Evolutionary conservation across 2,329 filamentous ascomycete genomes (phyloP), one percentile per base, ranked within the genome.

Genomic region (Juglanconis juglandina): DNA sequence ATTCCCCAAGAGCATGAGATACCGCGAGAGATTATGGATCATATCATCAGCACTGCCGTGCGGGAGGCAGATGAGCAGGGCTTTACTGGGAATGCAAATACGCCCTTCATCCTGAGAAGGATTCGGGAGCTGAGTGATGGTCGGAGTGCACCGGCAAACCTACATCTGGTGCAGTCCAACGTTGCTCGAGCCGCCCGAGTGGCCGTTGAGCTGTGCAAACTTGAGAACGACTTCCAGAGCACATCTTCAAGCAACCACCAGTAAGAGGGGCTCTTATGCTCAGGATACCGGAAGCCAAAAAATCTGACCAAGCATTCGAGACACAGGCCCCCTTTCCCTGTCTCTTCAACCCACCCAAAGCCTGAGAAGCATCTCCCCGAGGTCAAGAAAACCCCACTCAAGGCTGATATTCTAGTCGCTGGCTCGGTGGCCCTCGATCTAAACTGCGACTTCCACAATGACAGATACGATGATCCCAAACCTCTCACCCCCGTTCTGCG

Each of bases 391-490:
- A 11, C 58, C 51, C n/a, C 56, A 60, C 13, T 63, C 63, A 63
- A 71, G 64, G 78, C 81, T 55, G 87, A 93, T 65, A 82, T 97
- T n/a, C 77, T 97, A 34, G 91, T 97, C 48, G 91, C 92, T 55
- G 94, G 93, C n/a, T 92, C 92, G 11, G 84, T 98, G 35, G 94
- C 94, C 14, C 81, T 96, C 63, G 94, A 98, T 73, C 79, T 95
- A 41, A 89, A 88, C 65, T 97, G 94, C 77, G 90, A 97, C 72
- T 95, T 88, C 65, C 66, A 67, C 24, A 72, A 70, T 35, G 66
- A 69, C 52, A 67, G 68, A 47, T 53, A 64, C 9, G 58, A 68
- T 2, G 56, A 65, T 39, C 67, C 64, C 60, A 64, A 71, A 47
- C 65, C 68, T 34, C 65, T 68, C 7, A 71, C 74, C 4, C 82